phyloP scores from a whole-genome alignment of 768 basidiomycete genomes.

The Thelephora ganbajun region DNA sequence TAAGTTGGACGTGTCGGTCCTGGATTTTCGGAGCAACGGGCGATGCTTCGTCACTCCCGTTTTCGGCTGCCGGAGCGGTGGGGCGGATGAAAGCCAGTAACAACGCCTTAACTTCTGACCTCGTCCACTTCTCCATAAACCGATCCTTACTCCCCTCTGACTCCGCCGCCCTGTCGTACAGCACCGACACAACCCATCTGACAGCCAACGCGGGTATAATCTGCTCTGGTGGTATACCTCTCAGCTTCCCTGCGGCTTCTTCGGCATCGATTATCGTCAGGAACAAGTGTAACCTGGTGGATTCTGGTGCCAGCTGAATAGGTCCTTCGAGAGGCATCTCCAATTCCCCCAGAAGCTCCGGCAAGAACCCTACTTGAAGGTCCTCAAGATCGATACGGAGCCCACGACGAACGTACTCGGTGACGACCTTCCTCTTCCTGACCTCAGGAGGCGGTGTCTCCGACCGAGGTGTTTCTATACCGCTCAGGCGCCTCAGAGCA shows the following conservation, averaged over 20 bases:
- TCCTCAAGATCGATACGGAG: slow-evolving; percentile 46
- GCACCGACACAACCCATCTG: slow-evolving; percentile 43
- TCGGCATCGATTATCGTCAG: slow-evolving; percentile 45
- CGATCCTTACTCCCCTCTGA: slow-evolving; percentile 36
- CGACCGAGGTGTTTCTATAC: slow-evolving; percentile 11
- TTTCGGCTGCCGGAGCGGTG: background rate
- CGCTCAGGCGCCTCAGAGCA: slow-evolving; percentile 44
- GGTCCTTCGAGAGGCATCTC: slow-evolving; percentile 17
- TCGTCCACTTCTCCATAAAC: slow-evolving; percentile 58
- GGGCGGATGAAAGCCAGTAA: slow-evolving; percentile 32
- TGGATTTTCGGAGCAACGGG: slow-evolving; percentile 22
- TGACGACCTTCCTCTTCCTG: slow-evolving; percentile 16
- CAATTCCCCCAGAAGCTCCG: slow-evolving; percentile 28
- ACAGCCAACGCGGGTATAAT: slow-evolving; percentile 40
- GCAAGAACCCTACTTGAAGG: slow-evolving; percentile 35
- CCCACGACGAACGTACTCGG: slow-evolving; percentile 59
- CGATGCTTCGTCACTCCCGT: slow-evolving; percentile 10
- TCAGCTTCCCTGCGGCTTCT: slow-evolving; percentile 22
- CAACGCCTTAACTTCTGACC: slow-evolving; percentile 43
- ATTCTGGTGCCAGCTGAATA: slow-evolving; percentile 33
- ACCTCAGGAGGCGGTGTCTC: slow-evolving; percentile 17
- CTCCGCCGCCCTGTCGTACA: slow-evolving; percentile 39
- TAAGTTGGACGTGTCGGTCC: slow-evolving; percentile 54
- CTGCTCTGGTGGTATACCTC: slow-evolving; percentile 29
- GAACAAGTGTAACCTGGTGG: slow-evolving; percentile 40